Conservation (phyloP, 768 basidiomycete genomes). For the Phylloporus sp. region DNA sequence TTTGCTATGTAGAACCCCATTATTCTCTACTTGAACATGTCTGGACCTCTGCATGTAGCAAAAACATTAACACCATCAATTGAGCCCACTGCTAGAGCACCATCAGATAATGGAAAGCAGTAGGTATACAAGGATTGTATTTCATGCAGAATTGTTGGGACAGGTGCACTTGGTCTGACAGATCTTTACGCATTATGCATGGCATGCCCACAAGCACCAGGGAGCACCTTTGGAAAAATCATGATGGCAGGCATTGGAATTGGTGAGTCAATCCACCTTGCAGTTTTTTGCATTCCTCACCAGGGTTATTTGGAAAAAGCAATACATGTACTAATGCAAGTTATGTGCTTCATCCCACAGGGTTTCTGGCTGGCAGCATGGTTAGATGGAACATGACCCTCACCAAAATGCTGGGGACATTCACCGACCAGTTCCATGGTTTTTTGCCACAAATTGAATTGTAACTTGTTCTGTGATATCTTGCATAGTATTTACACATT, state of each 20-base stretch:
- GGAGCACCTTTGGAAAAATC: conserved; percentile 54
- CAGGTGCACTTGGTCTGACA: conserved; percentile 54
- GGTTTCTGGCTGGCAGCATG: conserved; percentile 28
- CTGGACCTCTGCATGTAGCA: too few species aligned
- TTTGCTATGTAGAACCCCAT: too few species aligned
- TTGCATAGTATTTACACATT: conserved; percentile 2
- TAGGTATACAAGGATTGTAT: conserved; percentile 48
- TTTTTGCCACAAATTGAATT: neutral
- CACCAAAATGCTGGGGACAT: conserved; percentile 18
- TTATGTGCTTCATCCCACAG: conserved; percentile 3
- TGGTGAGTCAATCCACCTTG: conserved; percentile 36
- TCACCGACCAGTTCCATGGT: conserved; percentile 10
- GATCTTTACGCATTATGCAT: conserved; percentile 65
- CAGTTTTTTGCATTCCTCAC: too few species aligned
- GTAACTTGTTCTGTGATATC: neutral
- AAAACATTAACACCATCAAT: too few species aligned
- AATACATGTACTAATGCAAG: conserved; percentile 4
- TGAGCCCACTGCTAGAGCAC: too few species aligned
- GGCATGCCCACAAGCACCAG: conserved; percentile 58
- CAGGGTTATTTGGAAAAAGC: too few species aligned
- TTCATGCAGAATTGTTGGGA: conserved; percentile 63
- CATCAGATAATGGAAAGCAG: conserved; percentile 4
- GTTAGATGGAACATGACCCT: conserved; percentile 30
- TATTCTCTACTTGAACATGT: too few species aligned
- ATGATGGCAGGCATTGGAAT: conserved; percentile 59